Evolutionary conservation across 495 filamentous ascomycete genomes (phyloP).

Genomic region (Platismatia glauca): DNA sequence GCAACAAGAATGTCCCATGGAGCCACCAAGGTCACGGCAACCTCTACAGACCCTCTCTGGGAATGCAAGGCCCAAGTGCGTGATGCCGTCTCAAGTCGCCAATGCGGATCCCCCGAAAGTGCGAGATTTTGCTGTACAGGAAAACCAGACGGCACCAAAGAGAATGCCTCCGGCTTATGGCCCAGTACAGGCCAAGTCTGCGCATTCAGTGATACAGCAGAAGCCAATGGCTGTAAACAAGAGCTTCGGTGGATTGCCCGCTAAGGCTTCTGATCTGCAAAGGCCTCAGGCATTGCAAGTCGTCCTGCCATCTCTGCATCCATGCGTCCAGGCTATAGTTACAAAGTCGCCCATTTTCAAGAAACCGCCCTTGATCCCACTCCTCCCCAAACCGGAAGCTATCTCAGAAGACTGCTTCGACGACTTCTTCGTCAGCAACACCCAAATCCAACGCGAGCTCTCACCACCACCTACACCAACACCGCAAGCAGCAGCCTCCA

Average conservation of each 20-base stretch:
- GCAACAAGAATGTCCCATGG: neutral
- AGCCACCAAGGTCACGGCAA: neutral
- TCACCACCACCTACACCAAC: conserved; percentile 7
- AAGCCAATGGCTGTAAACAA: neutral
- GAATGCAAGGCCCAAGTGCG: neutral
- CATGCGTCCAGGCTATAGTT: neutral
- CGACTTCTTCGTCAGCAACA: conserved; percentile 23
- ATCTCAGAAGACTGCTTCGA: conserved; percentile 9
- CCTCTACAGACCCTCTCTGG: neutral
- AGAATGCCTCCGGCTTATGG: neutral
- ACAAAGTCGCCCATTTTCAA: neutral
- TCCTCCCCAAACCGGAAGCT: neutral
- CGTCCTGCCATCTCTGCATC: neutral
- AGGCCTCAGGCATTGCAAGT: neutral
- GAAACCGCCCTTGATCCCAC: neutral
- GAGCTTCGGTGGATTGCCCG: neutral
- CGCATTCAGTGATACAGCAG: neutral
- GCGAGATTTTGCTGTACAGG: neutral
- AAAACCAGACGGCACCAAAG: neutral
- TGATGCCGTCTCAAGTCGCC: neutral
- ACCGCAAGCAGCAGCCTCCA: neutral
- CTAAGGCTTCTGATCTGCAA: neutral
- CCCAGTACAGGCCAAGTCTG: neutral
- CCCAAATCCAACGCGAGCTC: conserved; percentile 24
- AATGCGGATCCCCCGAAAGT: neutral